Base-by-base conservation (phyloP, 108 stramenopile species). In the Craspedostauros australis region DNA sequence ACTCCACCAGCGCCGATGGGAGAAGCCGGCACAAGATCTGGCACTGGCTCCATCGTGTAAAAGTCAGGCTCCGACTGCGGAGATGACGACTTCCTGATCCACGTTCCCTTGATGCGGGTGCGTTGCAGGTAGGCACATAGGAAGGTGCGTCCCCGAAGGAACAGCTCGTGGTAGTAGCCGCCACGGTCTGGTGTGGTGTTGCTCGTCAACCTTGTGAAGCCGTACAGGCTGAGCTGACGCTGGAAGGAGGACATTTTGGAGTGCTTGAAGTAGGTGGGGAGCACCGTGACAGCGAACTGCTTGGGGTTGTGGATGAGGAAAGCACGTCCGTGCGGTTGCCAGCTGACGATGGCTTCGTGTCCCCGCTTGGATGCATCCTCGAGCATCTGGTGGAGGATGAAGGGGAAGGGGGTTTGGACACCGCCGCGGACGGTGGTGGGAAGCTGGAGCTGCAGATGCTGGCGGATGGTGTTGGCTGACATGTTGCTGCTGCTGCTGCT, bases 281-380 rank as follows among this genome's bases (percentile, higher is more conserved):
- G 75, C 40, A 94, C 76, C 8, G 68, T 34, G 25, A 69, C 48
- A 49, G 81, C 83, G 52, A 91, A 84, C 4, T 69, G 75, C 33
- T 75, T 73, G 6, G 75, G 77, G 19, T 79, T 73, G 46, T 77
- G 77, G 7, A 90, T 70, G 29, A 77, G 60, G 34, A 90, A 90
- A 20, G 65, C 64, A 18, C 73, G 68, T 9, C 85, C 85, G 43
- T 82, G 77, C 15, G 81, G 76, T 34, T 69, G 53, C 82, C 80
- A 84, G 0, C 73, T 77, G 23, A 79, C 72, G 46, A 84, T 64
- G 31, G 72, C 29, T 16, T 38, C 40, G 14, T 73, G 62, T 20
- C 68, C 75, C 7, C 66, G 46, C 0, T 41, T 56, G 18, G 71
- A 68, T 1, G 78, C 77, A 25, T 49, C 61, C 1, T 50, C 57